Percentiles rank a stretch among this genome's conserved stretches.
Evolutionary conservation across 768 basidiomycete species (phyloP).

Genomic region (Termitomyces sp.): DNA sequence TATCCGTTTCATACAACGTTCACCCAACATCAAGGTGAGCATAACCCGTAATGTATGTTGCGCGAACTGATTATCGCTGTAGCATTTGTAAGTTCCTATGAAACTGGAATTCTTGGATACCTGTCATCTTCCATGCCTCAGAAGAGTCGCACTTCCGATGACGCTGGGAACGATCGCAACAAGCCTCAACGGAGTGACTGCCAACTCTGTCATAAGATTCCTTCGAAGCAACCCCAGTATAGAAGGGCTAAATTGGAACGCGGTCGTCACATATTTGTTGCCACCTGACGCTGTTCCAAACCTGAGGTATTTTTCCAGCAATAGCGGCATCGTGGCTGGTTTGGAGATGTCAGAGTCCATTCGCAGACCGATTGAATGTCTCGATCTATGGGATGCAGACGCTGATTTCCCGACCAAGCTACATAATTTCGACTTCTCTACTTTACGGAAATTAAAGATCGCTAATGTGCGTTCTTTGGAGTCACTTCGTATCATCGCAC

Average conservation of each 20-base stretch:
- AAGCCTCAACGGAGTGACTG: slow-evolving; percentile 17
- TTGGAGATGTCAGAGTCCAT: slow-evolving; percentile 20
- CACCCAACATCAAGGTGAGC: slow-evolving; percentile 22
- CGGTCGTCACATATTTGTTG: slow-evolving; percentile 27
- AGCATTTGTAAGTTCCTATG: slow-evolving; percentile 42
- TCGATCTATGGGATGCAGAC: slow-evolving; percentile 26
- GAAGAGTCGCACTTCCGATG: slow-evolving; percentile 33
- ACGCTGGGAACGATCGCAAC: slow-evolving; percentile 24
- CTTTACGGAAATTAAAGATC: slow-evolving; percentile 27
- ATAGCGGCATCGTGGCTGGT: slow-evolving; percentile 26
- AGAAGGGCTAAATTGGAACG: slow-evolving; percentile 42
- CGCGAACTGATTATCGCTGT: neutral
- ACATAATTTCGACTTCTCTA: slow-evolving; percentile 21
- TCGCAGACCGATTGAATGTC: slow-evolving; percentile 26
- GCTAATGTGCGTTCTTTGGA: slow-evolving; percentile 23
- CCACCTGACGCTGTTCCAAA: slow-evolving; percentile 32
- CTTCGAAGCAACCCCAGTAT: slow-evolving; percentile 39
- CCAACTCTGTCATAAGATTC: slow-evolving; percentile 31
- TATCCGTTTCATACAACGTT: slow-evolving; percentile 21
- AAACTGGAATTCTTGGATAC: slow-evolving; percentile 33
- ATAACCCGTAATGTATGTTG: neutral
- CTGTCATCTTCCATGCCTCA: slow-evolving; percentile 34
- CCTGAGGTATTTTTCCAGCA: slow-evolving; percentile 31
- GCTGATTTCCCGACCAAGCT: slow-evolving; percentile 23
- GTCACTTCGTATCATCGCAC: slow-evolving; percentile 25